These are phyloP conservation scores for Sanghuangporus weigelae DNA, from an alignment of 1,284 basidiomycete species.

Conservation along the genomic window DNA sequence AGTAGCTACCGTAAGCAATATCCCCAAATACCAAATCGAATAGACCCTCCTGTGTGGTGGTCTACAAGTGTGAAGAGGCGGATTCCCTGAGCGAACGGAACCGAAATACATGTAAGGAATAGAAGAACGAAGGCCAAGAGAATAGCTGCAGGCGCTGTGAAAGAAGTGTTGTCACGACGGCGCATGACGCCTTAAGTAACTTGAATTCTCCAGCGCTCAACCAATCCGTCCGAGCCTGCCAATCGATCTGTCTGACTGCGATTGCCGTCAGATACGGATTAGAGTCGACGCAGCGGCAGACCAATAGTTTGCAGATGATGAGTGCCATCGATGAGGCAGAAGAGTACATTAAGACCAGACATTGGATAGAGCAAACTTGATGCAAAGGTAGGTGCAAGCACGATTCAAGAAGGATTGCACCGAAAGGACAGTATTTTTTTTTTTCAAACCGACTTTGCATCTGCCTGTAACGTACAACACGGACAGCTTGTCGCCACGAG, in stretches of 20 bases:
- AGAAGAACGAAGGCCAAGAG: slow-evolving; percentile 12
- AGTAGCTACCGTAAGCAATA: slow-evolving; percentile 11
- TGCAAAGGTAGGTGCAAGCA: background rate
- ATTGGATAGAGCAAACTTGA: background rate
- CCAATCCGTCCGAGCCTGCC: background rate
- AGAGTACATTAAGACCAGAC: background rate
- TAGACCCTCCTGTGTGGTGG: slow-evolving; percentile 7
- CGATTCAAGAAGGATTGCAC: background rate
- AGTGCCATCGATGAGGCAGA: background rate
- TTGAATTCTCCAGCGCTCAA: background rate
- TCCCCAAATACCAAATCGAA: slow-evolving; percentile 11
- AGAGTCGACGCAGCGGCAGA: background rate
- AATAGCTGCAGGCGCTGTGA: slow-evolving; percentile 2
- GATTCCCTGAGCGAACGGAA: slow-evolving; percentile 9
- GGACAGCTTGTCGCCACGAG: background rate
- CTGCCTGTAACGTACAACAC: background rate
- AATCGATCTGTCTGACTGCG: background rate
- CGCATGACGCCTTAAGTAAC: background rate
- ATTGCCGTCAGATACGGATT: background rate
- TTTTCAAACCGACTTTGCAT: background rate
- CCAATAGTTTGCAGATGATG: background rate
- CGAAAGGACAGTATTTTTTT: background rate
- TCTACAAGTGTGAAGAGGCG: slow-evolving; percentile 13
- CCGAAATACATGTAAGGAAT: slow-evolving; percentile 11
- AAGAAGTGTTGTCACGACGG: background rate